Evolutionary conservation across 805 yeast genomes (phyloP), one percentile per base, ranked within the genome.

Genomic region (Wickerhamiella shivajii): DNA sequence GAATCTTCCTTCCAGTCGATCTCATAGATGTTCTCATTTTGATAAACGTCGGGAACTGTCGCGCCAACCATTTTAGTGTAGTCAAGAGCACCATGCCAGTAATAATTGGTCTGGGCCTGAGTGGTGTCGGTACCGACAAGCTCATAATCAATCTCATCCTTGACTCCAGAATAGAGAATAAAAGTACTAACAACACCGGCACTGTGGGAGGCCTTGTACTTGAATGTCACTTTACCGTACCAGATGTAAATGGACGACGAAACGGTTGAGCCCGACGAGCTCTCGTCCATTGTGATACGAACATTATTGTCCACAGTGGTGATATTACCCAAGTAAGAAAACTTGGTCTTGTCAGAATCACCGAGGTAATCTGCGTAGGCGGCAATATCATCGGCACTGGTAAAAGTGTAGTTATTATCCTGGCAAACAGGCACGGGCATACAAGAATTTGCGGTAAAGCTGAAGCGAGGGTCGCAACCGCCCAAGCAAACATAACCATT

Each of bases 101-200:
- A 85, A 64, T 52, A 84, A 59, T 85, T 85, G 18, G 84, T 63
- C 63, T 85, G 85, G 2, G 74, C 79, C 15, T 56, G 52, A 20
- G 66, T 64, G 48, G 79, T 56, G 49, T 77, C 70, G 48, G 68
- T 67, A 39, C 97, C 97, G 42, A 83, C 76, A 45, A 73, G 76
- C 61, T 85, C 95, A 50, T 58, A 74, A 67, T 85, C 96, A 47
- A 84, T 67, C 65, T 85, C 96, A 61, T 84, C 96, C 63, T 79
- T 73, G 26, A 76, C 81, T 51, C 79, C 78, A 6, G 93, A 79
- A 56, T 71, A 76, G 33, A 81, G 54, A 55, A 84, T 81, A 48
- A 74, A 71, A 19, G 93, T 85, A 11, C 92, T 67, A 38, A 84
- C 68, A 23, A 84, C 94, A 64, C 96, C 96, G 7, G 57, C 63